Evolutionary conservation across 768 basidiomycete genomes (phyloP).

Genomic region (Boletus rubroflammeus): DNA sequence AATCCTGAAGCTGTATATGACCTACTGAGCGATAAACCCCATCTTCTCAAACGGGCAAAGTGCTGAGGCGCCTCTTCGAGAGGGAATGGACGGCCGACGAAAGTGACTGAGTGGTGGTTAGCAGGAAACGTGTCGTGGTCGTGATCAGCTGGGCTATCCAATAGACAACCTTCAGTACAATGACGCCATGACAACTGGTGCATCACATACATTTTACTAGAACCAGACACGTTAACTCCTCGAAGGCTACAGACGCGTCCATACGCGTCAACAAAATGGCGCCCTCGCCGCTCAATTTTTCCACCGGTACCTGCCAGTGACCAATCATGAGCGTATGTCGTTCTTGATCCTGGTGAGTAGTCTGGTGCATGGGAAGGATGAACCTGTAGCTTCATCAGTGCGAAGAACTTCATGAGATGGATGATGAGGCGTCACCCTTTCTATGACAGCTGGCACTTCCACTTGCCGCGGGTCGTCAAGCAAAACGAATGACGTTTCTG

Average conservation of each 20-base stretch:
- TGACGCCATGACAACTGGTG: slow-evolving; percentile 19
- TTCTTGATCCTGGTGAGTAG: slow-evolving; percentile 45
- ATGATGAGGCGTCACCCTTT: slow-evolving; percentile 1
- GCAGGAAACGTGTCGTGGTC: slow-evolving; percentile 66
- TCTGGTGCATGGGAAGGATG: slow-evolving; percentile 47
- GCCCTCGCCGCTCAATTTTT: slow-evolving; percentile 55
- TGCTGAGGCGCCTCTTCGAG: slow-evolving; percentile 85
- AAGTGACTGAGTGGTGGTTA: slow-evolving; percentile 64
- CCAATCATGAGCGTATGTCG: slow-evolving; percentile 75
- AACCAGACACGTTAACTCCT: slow-evolving; percentile 84
- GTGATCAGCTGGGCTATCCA: slow-evolving; percentile 61
- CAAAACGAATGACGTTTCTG: slow-evolving; percentile 49
- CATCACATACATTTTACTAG: slow-evolving; percentile 66
- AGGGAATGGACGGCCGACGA: slow-evolving; percentile 89
- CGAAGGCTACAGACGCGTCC: slow-evolving; percentile 78
- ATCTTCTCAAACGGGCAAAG: slow-evolving; percentile 72
- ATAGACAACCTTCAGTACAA: background rate
- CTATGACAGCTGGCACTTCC: background rate
- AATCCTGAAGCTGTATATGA: slow-evolving; percentile 6
- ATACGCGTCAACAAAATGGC: slow-evolving; percentile 78
- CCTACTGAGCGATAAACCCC: slow-evolving; percentile 86
- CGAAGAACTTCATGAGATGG: background rate
- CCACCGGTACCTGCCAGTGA: slow-evolving; percentile 53
- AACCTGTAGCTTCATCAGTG: slow-evolving; percentile 10
- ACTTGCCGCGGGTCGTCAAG: slow-evolving; percentile 29